phyloP scores from a whole-genome alignment of 768 basidiomycete species.

The Phylloporus rhodoxanthus region DNA sequence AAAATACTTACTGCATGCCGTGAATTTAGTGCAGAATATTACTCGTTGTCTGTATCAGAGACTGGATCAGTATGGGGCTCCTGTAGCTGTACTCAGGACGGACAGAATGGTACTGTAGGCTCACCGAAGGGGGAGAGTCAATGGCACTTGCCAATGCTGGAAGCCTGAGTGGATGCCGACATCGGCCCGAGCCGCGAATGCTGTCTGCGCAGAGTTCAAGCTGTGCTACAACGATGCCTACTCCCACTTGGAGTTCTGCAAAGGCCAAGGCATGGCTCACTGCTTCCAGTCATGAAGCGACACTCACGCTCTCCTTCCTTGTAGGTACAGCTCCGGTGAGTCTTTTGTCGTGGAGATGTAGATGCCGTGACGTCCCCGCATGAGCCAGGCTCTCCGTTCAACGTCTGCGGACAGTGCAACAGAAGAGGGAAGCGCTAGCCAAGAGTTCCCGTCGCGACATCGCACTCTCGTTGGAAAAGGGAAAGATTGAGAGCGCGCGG shows the following conservation, averaged over 20 bases:
- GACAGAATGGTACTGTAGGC: no score
- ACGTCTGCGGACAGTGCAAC: constrained; percentile 76
- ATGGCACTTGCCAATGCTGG: no score
- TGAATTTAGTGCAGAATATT: background rate
- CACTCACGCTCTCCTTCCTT: constrained; percentile 2
- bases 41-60: background rate
- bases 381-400: constrained; percentile 70
- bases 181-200: constrained; percentile 11
- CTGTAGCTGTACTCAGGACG: no score
- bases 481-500: constrained; percentile 78
- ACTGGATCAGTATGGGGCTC: background rate
- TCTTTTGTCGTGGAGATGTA: constrained; percentile 1
- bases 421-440: constrained; percentile 88
- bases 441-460: constrained; percentile 73
- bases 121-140: no score
- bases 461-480: constrained; percentile 69
- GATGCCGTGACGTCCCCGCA: constrained; percentile 1
- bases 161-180: background rate
- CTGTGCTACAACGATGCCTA: constrained; percentile 20
- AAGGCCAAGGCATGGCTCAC: constrained; percentile 48
- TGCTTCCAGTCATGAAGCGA: background rate
- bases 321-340: constrained; percentile 47
- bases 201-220: background rate
- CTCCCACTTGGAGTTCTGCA: constrained; percentile 49
- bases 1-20: background rate